Evolutionary conservation across 1,284 basidiomycete species (phyloP).

Genomic region (Exsudoporus floridanus): DNA sequence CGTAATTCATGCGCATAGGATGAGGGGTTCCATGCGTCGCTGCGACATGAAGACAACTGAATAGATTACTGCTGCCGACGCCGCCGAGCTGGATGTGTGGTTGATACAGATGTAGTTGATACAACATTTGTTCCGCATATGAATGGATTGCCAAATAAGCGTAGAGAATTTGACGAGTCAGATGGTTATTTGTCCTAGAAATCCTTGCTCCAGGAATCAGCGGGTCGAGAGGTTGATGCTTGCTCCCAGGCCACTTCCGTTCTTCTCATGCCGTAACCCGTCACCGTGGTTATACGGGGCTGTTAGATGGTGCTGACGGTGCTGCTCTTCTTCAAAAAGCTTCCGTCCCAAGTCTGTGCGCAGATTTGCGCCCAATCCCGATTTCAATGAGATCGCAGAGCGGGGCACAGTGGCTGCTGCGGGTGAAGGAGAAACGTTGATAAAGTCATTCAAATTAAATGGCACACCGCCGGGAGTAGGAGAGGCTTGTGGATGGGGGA

Average conservation of each 20-base stretch:
- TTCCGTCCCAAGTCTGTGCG: constrained; percentile 64
- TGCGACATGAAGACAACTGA: constrained; percentile 29
- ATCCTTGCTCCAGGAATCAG: constrained; percentile 15
- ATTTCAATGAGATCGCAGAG: constrained; percentile 38
- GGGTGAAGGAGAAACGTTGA: constrained; percentile 70
- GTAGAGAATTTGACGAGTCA: constrained; percentile 17
- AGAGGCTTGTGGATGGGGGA: constrained; percentile 32
- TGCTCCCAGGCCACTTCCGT: constrained; percentile 26
- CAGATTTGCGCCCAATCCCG: constrained; percentile 45
- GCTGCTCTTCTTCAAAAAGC: constrained; percentile 69
- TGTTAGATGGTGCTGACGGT: constrained; percentile 31
- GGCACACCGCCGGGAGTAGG: constrained; percentile 41
- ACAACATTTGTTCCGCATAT: constrained; percentile 32
- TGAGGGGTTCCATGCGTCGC: constrained; percentile 18
- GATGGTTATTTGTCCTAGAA: constrained; percentile 12
- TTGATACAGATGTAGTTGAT: constrained; percentile 36
- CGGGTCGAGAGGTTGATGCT: constrained; percentile 31
- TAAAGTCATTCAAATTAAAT: constrained; percentile 70
- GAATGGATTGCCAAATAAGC: constrained; percentile 20
- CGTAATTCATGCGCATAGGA: constrained; percentile 29
- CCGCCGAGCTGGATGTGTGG: constrained; percentile 21
- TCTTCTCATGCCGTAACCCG: constrained; percentile 29
- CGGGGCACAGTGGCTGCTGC: constrained; percentile 33
- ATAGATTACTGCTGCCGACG: constrained; percentile 30
- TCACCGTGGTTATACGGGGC: constrained; percentile 19